Evolutionary conservation across 106 monocot genomes (phyloP).

Genomic region (Platanthera guangdongensis): DNA sequence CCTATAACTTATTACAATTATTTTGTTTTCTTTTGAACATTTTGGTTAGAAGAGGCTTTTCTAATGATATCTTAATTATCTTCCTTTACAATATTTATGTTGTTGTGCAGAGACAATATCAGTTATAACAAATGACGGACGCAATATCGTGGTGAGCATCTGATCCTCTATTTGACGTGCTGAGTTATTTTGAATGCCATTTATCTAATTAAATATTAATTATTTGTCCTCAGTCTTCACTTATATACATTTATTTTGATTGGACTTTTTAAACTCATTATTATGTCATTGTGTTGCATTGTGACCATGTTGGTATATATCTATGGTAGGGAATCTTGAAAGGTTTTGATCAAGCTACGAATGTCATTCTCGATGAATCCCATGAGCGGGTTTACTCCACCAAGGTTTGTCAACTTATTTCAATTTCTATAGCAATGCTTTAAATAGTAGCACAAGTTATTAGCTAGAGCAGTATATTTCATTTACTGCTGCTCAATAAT

Average conservation of each 20-base stretch:
- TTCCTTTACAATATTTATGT: constrained; percentile 3
- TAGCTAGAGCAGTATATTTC: neutral
- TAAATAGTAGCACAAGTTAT: neutral
- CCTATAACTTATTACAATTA: neutral
- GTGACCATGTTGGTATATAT: neutral
- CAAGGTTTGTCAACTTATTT: constrained; percentile 36
- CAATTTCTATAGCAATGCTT: neutral
- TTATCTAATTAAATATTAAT: neutral
- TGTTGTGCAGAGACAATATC: constrained; percentile 70
- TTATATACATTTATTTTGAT: neutral
- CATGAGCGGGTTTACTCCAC: constrained; percentile 95
- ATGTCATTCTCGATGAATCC: constrained; percentile 95
- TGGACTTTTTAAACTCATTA: neutral
- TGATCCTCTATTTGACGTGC: neutral
- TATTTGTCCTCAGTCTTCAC: neutral
- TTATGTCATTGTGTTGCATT: neutral
- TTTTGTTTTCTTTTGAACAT: neutral
- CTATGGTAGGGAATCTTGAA: constrained; percentile 69
- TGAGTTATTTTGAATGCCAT: neutral
- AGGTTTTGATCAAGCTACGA: constrained; percentile 96
- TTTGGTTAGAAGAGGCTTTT: neutral
- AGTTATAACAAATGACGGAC: constrained; percentile 92
- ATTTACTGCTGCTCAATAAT: neutral
- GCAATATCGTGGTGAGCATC: constrained; percentile 71
- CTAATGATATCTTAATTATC: neutral